Evolutionary conservation across 768 basidiomycete species (phyloP), one percentile per base, ranked within the genome.

Genomic region (Mycena vulgaris): DNA sequence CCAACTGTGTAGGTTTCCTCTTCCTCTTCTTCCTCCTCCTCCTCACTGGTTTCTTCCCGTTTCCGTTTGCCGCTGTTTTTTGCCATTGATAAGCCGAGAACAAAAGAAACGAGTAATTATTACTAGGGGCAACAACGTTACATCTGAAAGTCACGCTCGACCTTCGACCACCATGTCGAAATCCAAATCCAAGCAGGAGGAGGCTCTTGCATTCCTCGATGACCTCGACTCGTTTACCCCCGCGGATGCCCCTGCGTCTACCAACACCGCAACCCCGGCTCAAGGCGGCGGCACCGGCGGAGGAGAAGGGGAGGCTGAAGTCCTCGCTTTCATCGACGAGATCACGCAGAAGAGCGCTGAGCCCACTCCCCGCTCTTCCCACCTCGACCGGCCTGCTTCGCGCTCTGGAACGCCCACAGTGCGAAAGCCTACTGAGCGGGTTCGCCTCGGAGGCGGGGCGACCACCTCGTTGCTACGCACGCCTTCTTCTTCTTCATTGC

Each of bases 241-340:
- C 10, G 59, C 67, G 5, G 65, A 77, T n/a, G 69, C 75, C 47
- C 72, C 78, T 27, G 48, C 49, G 2, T 56, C 76, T 1, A 52
- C 78, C 11, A 69, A 75, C 19, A 59, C 72, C 6, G 66, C 76
- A n/a, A 66, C 76, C 40, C 39, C 77, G 40, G 61, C 72, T 39
- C 75, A 40, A 56, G 76, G 7, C 19, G 51, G 69, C 60, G 62
- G 57, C 65, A 47, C 76, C 78, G 53, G 66, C 79, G 49, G 72
- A 77, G 59, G 76, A 78, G 48, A 65, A 81, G 42, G 74, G 76
- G 63, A 96, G 66, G 90, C 92, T 3, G 94, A 95, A 70, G 96
- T 94, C 28, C 89, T 97, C 30, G 96, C 95, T 19, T 97, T 97
- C 84, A 89, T 98, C 47, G 95, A 98, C 79, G 95, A 98, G 82